phyloP scores from a whole-genome alignment of 768 basidiomycete genomes.

The Agaricus sinodeliciosus region DNA sequence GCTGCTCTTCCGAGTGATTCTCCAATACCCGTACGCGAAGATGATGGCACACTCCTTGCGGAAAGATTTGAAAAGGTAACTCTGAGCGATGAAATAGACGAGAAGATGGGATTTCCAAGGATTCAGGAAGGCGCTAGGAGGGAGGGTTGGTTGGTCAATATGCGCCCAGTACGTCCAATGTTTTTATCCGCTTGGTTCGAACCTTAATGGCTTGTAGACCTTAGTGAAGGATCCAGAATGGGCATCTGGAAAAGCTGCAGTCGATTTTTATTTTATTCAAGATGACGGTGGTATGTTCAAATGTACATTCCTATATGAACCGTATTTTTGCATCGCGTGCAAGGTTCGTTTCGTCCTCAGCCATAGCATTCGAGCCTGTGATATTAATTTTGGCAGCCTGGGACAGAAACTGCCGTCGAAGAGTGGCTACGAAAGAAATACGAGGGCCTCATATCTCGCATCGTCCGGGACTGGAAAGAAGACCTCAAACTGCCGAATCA shows the following conservation, averaged over 20 bases:
- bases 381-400: conserved; percentile 40
- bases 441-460: conserved; percentile 77
- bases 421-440: conserved; percentile 94
- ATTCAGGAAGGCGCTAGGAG: conserved; percentile 70
- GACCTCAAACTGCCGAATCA: conserved; percentile 96
- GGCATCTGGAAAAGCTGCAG: conserved; percentile 80
- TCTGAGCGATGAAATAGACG: conserved; percentile 83
- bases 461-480: conserved; percentile 81
- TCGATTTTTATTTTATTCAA: conserved; percentile 96
- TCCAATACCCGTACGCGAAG: conserved; percentile 60
- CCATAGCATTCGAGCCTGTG: not conserved
- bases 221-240: conserved; percentile 81
- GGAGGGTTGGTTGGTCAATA: conserved; percentile 96
- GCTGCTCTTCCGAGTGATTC: conserved; percentile 34
- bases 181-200: not conserved
- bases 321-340: conserved; percentile 91
- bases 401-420: conserved; percentile 85
- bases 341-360: conserved; percentile 47
- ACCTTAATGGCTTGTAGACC: conserved; percentile 41
- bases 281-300: conserved; percentile 98
- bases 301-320: conserved; percentile 85
- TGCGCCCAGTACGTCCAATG: conserved; percentile 78
- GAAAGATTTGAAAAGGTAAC: conserved; percentile 81
- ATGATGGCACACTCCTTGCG: conserved; percentile 82
- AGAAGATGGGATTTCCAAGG: conserved; percentile 82